Percentiles rank a stretch among this genome's conserved stretches.
Conservation (phyloP, 768 basidiomycete genomes). For the Daedaleopsis nitida region DNA sequence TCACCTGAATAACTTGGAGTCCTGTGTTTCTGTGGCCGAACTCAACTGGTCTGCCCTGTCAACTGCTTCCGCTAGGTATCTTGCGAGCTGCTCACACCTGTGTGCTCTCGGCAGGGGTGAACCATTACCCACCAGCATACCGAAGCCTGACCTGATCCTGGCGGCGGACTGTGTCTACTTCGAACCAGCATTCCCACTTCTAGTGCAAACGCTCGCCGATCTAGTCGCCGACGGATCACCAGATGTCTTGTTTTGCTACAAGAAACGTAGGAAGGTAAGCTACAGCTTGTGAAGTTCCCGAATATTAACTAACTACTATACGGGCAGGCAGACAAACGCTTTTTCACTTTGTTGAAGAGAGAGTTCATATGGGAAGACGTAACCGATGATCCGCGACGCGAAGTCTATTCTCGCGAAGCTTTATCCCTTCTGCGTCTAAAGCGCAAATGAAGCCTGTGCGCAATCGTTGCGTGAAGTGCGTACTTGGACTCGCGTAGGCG, state of each 20-base stretch:
- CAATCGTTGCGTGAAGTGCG: neutral
- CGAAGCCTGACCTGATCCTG: constrained; percentile 66
- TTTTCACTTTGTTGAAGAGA: constrained; percentile 79
- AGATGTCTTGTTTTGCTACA: constrained; percentile 89
- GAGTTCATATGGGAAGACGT: constrained; percentile 75
- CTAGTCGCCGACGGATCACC: constrained; percentile 51
- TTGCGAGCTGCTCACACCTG: neutral
- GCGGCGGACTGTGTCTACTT: constrained; percentile 97
- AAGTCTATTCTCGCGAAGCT: constrained; percentile 61
- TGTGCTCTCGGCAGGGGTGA: constrained; percentile 57
- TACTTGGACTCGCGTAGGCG: neutral
- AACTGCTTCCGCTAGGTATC: neutral
- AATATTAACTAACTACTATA: neutral
- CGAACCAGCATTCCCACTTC: constrained; percentile 87
- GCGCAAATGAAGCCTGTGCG: constrained; percentile 17
- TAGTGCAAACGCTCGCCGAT: constrained; percentile 76
- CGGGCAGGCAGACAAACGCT: constrained; percentile 80
- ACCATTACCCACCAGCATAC: constrained; percentile 45
- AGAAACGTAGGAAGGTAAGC: constrained; percentile 84
- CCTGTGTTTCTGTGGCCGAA: constrained; percentile 61
- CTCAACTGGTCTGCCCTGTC: constrained; percentile 71
- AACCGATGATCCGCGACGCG: constrained; percentile 60
- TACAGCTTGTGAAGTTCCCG: neutral
- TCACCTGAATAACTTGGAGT: constrained; percentile 57
- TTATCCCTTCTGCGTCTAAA: constrained; percentile 62